Base-by-base conservation (phyloP, 75 land plant species). In the Picea sitchensis region DNA sequence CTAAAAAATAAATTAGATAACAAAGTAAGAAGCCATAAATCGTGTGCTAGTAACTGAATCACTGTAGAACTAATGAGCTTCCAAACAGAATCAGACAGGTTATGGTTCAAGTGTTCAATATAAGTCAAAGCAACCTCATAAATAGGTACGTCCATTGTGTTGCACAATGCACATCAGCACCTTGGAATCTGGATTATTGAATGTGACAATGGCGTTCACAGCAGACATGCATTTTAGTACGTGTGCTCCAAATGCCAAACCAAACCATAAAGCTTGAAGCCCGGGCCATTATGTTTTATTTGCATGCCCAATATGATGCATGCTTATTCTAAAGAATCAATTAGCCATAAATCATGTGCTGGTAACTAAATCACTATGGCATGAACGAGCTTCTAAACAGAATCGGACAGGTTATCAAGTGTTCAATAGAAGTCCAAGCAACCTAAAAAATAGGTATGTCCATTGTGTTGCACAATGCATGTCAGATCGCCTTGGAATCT, bases 291-390 rank as follows among this genome's bases (percentile, higher is more conserved):
- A 9, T 51, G 56, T 51, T 18, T 71, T 44, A 38, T 71, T 71
- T 71, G 74, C 51, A 71, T 71, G 74, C 74, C 9, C 74, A 44
- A n/a, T 44, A 71, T 71, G 9, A 44, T 71, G 74, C 74, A 71
- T 71, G 74, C 26, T n/a, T 41, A 38, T 41, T 71, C 36, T 12
- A 44, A 71, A 71, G n/a, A 18, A 71, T 71, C 67, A 44, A 41
- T 41, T 71, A 44, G 56, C 74, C 74, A 71, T 21, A 44, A 20
- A 67, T 67, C 2, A 11, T 51, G 56, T 51, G 56, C 56, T 51
- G 9, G 56, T 51, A 51, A 51, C 56, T 51, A 51, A 9, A 51
- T 51, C 56, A 51, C 11, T 51, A 9, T 51, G 9, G 56, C 9
- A 11, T 51, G 0, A 51, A 51, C 11, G 56, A 51, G 56, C 56